These are phyloP conservation scores for Trypanosoma melophagium DNA, from an alignment of 208 protist species.

Conservation along the genomic window DNA sequence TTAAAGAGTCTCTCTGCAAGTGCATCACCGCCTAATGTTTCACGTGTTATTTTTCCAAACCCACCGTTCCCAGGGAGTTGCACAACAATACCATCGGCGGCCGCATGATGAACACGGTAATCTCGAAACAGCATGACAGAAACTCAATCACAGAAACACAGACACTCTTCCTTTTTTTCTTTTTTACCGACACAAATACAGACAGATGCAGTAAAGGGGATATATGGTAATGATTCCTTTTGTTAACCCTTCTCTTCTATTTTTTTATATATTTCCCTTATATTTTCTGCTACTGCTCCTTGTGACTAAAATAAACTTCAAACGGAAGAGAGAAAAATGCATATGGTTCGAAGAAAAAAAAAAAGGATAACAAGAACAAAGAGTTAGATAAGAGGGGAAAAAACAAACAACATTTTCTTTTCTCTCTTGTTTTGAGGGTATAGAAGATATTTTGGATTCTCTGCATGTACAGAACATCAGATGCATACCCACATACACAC, in stretches of 20 bases:
- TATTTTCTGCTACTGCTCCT: conserved; percentile 5
- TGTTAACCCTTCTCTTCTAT: neutral
- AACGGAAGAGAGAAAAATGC: too few species aligned
- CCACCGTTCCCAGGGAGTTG: conserved; percentile 71
- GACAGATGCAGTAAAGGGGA: neutral
- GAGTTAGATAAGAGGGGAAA: too few species aligned
- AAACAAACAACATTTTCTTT: too few species aligned
- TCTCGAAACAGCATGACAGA: conserved; percentile 43
- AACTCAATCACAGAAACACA: neutral
- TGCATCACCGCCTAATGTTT: conserved; percentile 66
- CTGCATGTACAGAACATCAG: too few species aligned
- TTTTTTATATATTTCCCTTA: neutral
- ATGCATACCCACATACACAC: too few species aligned
- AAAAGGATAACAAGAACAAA: too few species aligned
- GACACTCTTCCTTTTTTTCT: neutral
- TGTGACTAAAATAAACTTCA: too few species aligned
- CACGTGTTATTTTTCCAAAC: conserved; percentile 72
- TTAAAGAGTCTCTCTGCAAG: conserved; percentile 71
- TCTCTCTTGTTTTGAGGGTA: too few species aligned
- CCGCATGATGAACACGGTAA: conserved; percentile 81
- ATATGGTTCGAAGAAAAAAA: too few species aligned
- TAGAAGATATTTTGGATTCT: too few species aligned
- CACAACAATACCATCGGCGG: conserved; percentile 68
- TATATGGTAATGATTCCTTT: too few species aligned
- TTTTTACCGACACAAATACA: neutral